A percentile compares a stretch with the other conserved stretches of the same genome.
Evolutionary conservation across 2,329 filamentous ascomycete genomes (phyloP).

Genomic region (Pseudogymnoascus destructans): DNA sequence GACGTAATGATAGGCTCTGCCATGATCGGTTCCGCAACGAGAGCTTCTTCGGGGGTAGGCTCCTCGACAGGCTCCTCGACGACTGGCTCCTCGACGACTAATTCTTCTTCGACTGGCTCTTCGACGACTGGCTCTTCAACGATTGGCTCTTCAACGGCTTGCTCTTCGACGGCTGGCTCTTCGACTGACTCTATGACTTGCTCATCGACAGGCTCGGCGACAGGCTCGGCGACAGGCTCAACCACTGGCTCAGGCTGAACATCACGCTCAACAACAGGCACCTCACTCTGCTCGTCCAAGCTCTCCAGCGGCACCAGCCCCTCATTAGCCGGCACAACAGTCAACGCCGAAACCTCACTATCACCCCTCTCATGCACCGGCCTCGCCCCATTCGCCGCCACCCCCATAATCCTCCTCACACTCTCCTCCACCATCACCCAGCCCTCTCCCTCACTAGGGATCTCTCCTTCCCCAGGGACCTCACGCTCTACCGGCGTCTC

Average conservation of each 20-base stretch:
- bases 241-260: background rate
- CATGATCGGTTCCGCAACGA: background rate
- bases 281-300: background rate
- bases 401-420: background rate
- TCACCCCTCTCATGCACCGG: background rate
- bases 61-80: background rate
- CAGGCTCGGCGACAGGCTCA: background rate
- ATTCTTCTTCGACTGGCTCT: background rate
- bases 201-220: background rate
- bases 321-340: background rate
- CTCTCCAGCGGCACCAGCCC: background rate
- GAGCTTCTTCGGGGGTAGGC: background rate
- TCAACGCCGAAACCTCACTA: conserved; percentile 3
- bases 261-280: background rate
- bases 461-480: background rate
- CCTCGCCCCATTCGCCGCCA: background rate
- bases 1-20: background rate
- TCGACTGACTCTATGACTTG: too few species aligned
- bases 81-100: background rate
- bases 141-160: background rate
- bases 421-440: background rate
- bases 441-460: background rate
- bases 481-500: background rate
- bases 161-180: background rate
- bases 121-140: background rate